Evolutionary conservation across 805 yeast genomes (phyloP).

Genomic region (Wickerhamiella brachini): DNA sequence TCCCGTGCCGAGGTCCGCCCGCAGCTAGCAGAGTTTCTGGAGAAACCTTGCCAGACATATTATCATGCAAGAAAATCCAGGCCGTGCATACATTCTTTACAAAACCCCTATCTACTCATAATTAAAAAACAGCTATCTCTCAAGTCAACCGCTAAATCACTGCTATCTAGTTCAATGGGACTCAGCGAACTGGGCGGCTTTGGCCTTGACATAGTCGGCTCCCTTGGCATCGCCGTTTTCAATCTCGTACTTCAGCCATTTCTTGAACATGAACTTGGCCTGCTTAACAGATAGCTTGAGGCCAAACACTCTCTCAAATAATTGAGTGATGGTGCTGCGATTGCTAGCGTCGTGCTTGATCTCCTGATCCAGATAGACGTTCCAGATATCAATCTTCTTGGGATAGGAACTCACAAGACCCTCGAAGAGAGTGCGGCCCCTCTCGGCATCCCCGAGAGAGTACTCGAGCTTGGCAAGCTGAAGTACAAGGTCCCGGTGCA

Average conservation of each 20-base stretch:
- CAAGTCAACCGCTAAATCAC: no score
- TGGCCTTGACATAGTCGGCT: slow-evolving; percentile 75
- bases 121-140: no score
- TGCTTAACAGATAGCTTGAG: slow-evolving; percentile 67
- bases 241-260: slow-evolving; percentile 79
- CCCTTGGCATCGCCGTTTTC: slow-evolving; percentile 51
- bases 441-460: slow-evolving; percentile 69
- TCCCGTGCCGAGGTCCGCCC: no score
- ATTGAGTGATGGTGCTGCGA: slow-evolving; percentile 47
- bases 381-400: slow-evolving; percentile 88
- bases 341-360: slow-evolving; percentile 50
- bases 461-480: slow-evolving; percentile 86
- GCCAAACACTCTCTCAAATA: slow-evolving; percentile 67
- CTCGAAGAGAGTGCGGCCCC: slow-evolving; percentile 88
- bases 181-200: slow-evolving; percentile 68
- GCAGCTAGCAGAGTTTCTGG: no score
- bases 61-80: no score
- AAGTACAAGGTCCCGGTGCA: slow-evolving; percentile 47
- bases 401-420: slow-evolving; percentile 84
- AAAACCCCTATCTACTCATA: background rate
- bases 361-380: slow-evolving; percentile 88
- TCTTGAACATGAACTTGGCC: slow-evolving; percentile 87
- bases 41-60: no score
- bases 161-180: no score
- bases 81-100: no score